These are phyloP conservation scores for Paracoccidioides brasiliensis DNA, from an alignment of 2,329 filamentous ascomycete genomes.

Conservation along the genomic window DNA sequence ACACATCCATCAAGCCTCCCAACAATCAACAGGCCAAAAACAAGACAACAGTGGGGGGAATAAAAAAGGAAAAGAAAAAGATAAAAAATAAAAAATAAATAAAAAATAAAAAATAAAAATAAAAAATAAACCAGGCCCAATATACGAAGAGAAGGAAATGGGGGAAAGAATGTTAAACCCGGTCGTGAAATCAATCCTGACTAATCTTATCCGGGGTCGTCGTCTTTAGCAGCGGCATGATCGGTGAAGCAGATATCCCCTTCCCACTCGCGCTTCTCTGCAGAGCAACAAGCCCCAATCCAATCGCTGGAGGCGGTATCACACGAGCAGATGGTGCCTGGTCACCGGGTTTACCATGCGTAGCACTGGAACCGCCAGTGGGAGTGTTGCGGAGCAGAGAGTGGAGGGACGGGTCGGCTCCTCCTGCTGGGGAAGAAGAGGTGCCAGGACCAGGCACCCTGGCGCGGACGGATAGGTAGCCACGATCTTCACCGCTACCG, in stretches of 20 bases:
- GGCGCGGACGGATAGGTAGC: background rate
- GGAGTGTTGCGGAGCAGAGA: background rate
- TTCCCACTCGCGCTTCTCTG: background rate
- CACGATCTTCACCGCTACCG: background rate
- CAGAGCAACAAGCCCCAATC: no score
- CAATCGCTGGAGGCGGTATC: no score
- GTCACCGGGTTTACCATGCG: background rate
- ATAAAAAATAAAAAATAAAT: background rate
- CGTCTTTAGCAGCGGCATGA: background rate
- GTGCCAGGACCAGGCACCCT: background rate
- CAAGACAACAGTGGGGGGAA: background rate
- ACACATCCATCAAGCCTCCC: no score
- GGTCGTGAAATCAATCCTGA: background rate
- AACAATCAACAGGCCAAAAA: no score
- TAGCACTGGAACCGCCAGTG: no score
- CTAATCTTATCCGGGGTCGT: background rate
- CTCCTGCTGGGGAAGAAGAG: background rate
- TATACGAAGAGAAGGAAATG: background rate
- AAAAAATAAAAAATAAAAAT: background rate
- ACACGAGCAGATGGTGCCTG: no score
- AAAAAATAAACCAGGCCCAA: background rate
- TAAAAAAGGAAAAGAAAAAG: background rate
- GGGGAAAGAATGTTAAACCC: background rate
- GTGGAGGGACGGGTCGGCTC: background rate
- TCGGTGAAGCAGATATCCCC: background rate